phyloP scores from a whole-genome alignment of 2,329 filamentous ascomycete species.

The Madurella mycetomatis region DNA sequence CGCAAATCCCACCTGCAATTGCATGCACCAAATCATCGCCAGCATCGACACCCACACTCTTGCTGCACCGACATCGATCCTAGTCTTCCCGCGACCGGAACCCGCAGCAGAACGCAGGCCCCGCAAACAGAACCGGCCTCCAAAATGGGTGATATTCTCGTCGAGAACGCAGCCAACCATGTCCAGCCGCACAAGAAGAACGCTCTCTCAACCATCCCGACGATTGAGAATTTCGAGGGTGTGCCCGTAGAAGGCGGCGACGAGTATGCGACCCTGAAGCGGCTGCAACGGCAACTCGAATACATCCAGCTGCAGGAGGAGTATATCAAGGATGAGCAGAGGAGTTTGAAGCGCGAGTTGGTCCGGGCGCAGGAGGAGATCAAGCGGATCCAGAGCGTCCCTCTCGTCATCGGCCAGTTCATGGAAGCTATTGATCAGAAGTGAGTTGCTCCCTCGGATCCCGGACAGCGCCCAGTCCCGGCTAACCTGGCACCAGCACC shows the following conservation, averaged over 20 bases:
- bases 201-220: slow-evolving; percentile 74
- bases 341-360: slow-evolving; percentile 93
- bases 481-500: slow-evolving; percentile 55
- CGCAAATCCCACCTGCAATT: slow-evolving; percentile 5
- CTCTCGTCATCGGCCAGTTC: slow-evolving; percentile 96
- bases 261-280: slow-evolving; percentile 94
- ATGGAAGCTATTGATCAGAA: slow-evolving; percentile 99
- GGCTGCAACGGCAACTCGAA: slow-evolving; percentile 93
- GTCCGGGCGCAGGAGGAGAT: slow-evolving; percentile 98
- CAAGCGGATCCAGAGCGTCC: slow-evolving; percentile 98
- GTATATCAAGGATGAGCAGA: slow-evolving; percentile 99
- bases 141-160: slow-evolving; percentile 79
- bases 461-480: slow-evolving; percentile 3
- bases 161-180: slow-evolving; percentile 74
- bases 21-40: background rate
- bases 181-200: slow-evolving; percentile 77
- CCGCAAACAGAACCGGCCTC: slow-evolving; percentile 8
- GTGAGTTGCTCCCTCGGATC: slow-evolving; percentile 43
- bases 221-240: slow-evolving; percentile 85
- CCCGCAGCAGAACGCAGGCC: background rate
- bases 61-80: background rate
- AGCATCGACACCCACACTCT: background rate
- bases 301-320: slow-evolving; percentile 99
- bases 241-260: slow-evolving; percentile 75
- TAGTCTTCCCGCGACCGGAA: background rate